Base-by-base conservation (phyloP, 179 eudicot species). In the Pouteria campechiana region DNA sequence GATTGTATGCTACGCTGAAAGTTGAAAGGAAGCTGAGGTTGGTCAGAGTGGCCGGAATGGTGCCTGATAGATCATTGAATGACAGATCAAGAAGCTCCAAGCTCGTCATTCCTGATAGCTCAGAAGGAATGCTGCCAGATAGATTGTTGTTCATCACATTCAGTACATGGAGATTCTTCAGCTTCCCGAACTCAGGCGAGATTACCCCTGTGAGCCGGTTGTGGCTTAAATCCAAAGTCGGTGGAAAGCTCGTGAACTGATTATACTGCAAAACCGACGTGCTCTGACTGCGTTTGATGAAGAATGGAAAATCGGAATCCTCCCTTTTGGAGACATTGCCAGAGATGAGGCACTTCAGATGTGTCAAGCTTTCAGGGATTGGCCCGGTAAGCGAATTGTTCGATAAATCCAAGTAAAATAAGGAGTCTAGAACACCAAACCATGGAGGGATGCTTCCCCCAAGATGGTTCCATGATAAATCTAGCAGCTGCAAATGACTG, bases 1-100 rank as follows among this genome's bases (percentile, higher is more conserved):
- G 31, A 36, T 74, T 74, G 54, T 65, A 38, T 14, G 80, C 65
- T 12, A 74, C 69, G 23, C 34, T 59, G 41, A 74, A 74, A n/a
- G 6, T 38, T 0, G 73, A 58, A 24, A 74, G 42, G 42, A 69
- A 69, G 37, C 24, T 61, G 51, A 69, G 76, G 13, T 6, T 13
- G 32, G 14, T 35, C 32, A 74, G 46, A 3, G 76, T 65, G 24
- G 41, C 24, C 3, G 80, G 76, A 31, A 74, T 74, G 15, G 32
- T 33, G 18, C 80, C 80, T 2, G 55, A 39, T 20, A 74, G 50
- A 24, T 56, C 45, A 32, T 70, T 70, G 17, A 51, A 41, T 8
- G 76, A 61, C 58, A 70, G 41, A 44, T 70, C 72, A 44, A 70
- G 29, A 33, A 34, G 20, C 54, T 65, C 72, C 3, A 70, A 10